Evolutionary conservation across 2,329 filamentous ascomycete genomes (phyloP).

Genomic region (Didymella exigua): DNA sequence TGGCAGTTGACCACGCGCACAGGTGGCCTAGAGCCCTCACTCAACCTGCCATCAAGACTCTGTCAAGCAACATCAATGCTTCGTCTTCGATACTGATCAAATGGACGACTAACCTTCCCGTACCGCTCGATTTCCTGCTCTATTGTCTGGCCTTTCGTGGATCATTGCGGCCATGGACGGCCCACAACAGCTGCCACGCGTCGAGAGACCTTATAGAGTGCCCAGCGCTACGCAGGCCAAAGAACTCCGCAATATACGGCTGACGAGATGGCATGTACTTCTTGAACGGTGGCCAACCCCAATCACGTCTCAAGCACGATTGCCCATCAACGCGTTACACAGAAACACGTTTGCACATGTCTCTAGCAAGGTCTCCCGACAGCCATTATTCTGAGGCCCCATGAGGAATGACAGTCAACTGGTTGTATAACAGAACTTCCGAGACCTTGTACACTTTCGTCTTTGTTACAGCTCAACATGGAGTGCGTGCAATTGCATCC

Average conservation of each 20-base stretch:
- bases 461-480: neutral
- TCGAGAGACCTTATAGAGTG: neutral
- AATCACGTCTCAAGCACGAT: neutral
- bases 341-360: neutral
- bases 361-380: neutral
- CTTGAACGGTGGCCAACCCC: neutral
- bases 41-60: neutral
- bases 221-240: too few species aligned
- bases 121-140: neutral
- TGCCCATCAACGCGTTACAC: neutral
- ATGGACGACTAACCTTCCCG: neutral
- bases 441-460: neutral
- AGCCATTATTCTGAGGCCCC: neutral
- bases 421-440: neutral
- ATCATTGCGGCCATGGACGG: neutral
- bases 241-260: neutral
- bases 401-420: neutral
- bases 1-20: constrained; percentile 2
- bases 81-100: neutral
- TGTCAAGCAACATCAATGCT: too few species aligned
- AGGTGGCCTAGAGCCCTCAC: neutral
- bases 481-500: neutral
- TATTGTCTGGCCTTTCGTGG: neutral
- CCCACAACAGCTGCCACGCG: neutral
- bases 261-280: neutral